A percentile compares a stretch with the other conserved stretches of the same genome.
These are phyloP conservation scores for Coemansia sp. DNA, from an alignment of 192 early-diverging fungal genomes.

Conservation along the genomic window DNA sequence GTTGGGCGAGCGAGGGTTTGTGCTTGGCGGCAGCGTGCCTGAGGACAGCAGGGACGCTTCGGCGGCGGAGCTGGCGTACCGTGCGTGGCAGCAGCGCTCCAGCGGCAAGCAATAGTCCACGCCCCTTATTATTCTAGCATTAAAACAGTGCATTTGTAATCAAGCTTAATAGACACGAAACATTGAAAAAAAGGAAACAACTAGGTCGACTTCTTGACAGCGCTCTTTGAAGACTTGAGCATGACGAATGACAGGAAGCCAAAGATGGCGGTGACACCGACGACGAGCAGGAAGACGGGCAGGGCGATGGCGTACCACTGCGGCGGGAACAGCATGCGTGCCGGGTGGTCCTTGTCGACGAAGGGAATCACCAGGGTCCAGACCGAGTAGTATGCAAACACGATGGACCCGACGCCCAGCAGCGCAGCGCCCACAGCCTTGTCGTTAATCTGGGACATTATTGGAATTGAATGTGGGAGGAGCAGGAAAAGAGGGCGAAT, in stretches of 20 bases:
- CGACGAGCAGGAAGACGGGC: slow-evolving; percentile 77
- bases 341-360: slow-evolving; percentile 70
- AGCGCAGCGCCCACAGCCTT: slow-evolving; percentile 75
- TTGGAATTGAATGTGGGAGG: neutral
- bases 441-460: slow-evolving; percentile 60
- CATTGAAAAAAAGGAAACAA: neutral
- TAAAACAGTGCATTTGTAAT: too few species aligned
- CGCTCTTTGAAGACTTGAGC: slow-evolving; percentile 75
- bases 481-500: neutral
- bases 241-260: slow-evolving; percentile 82
- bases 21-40: slow-evolving; percentile 37
- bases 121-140: too few species aligned
- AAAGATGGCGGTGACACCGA: slow-evolving; percentile 70
- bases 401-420: slow-evolving; percentile 63
- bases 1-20: slow-evolving; percentile 25
- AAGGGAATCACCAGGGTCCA: slow-evolving; percentile 91
- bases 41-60: neutral
- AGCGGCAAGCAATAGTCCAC: slow-evolving; percentile 5
- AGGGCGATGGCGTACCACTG: slow-evolving; percentile 84
- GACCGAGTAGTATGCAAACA: slow-evolving; percentile 86
- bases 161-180: neutral
- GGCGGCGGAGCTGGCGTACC: slow-evolving; percentile 20
- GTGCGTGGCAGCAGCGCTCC: slow-evolving; percentile 21
- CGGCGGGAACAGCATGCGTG: slow-evolving; percentile 76
- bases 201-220: slow-evolving; percentile 68